A percentile compares a stretch with the other conserved stretches of the same genome.
Conservation (phyloP, 169 alveolate genomes). For the Toxoplasma gondii region DNA sequence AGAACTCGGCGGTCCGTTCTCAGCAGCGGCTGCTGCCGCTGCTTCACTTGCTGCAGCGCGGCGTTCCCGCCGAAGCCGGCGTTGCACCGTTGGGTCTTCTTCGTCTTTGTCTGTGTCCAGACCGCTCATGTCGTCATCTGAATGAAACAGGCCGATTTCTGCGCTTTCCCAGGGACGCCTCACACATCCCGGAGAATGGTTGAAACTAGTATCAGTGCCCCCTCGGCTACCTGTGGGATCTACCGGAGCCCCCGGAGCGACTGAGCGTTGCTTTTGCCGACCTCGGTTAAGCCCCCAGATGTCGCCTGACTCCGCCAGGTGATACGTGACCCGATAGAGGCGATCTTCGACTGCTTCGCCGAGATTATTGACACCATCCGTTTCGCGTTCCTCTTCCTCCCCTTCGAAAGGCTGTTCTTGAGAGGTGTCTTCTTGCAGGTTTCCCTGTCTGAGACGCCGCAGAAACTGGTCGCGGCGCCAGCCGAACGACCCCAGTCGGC, state of each 20-base stretch:
- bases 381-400: background rate
- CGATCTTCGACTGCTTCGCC: background rate
- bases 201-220: background rate
- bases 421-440: background rate
- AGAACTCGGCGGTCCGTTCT: background rate
- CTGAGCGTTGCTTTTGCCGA: background rate
- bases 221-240: background rate
- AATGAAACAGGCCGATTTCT: background rate
- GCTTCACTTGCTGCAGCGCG: background rate
- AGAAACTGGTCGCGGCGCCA: background rate
- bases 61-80: conserved; percentile 11
- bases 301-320: background rate
- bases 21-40: conserved; percentile 3
- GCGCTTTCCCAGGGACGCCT: background rate
- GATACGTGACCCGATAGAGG: background rate
- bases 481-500: background rate
- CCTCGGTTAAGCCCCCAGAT: background rate
- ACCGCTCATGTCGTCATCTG: background rate
- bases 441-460: background rate
- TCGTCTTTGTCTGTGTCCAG: background rate
- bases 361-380: background rate
- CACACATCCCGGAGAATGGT: background rate
- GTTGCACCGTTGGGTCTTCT: background rate
- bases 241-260: background rate
- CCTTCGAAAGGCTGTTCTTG: background rate